Evolutionary conservation across 179 eudicot species (phyloP).

Genomic region (Nepenthes alata): DNA sequence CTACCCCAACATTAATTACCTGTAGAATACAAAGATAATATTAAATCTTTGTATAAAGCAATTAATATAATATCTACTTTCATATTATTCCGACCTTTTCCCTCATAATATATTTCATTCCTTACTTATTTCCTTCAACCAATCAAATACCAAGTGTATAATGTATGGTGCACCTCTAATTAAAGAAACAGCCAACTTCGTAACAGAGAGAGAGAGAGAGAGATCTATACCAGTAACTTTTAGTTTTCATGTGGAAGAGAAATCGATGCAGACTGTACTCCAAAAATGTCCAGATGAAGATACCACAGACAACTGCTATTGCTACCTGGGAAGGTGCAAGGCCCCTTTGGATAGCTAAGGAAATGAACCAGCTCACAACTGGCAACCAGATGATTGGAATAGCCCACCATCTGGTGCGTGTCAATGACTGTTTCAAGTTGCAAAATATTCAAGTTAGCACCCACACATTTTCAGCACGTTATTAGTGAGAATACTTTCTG

Average conservation of each 20-base stretch:
- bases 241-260: slow-evolving; percentile 53
- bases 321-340: slow-evolving; percentile 19
- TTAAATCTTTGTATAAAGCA: too few species aligned
- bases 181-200: not conserved
- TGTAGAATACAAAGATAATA: too few species aligned
- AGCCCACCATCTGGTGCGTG: slow-evolving; percentile 61
- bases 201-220: slow-evolving; percentile 3
- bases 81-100: too few species aligned
- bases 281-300: slow-evolving; percentile 46
- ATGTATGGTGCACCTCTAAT: not conserved
- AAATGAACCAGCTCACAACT: slow-evolving; percentile 29
- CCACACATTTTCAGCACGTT: not conserved
- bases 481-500: not conserved
- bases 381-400: slow-evolving; percentile 61
- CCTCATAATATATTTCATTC: too few species aligned
- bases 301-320: slow-evolving; percentile 21
- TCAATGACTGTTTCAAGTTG: slow-evolving; percentile 29
- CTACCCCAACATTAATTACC: too few species aligned
- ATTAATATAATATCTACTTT: too few species aligned
- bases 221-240: slow-evolving; percentile 36
- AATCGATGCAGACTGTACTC: slow-evolving; percentile 62
- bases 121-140: too few species aligned
- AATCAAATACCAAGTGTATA: too few species aligned
- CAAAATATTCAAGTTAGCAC: not conserved
- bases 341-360: slow-evolving; percentile 18